These are phyloP conservation scores for Fusarium tricinctum DNA, from an alignment of 2,329 filamentous ascomycete species.

Conservation along the genomic window DNA sequence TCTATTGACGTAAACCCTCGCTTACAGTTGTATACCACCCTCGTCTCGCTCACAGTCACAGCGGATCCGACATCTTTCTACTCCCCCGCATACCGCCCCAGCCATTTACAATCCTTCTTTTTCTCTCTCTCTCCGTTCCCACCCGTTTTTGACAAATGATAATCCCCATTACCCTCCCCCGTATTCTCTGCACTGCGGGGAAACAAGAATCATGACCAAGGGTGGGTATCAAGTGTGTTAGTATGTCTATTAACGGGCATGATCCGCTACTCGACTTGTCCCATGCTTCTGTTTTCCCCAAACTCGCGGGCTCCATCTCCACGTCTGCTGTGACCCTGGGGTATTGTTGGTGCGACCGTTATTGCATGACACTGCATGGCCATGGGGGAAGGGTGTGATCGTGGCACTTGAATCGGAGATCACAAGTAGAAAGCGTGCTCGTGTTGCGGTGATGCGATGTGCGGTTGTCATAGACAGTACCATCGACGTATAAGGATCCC, in stretches of 20 bases:
- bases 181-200: conserved; percentile 18
- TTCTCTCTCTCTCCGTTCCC: conserved; percentile 25
- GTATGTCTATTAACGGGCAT: conserved; percentile 11
- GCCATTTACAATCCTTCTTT: background rate
- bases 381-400: background rate
- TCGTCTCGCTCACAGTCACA: background rate
- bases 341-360: conserved; percentile 21
- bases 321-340: conserved; percentile 33
- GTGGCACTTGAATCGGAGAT: conserved; percentile 16
- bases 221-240: background rate
- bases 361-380: conserved; percentile 2
- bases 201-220: background rate
- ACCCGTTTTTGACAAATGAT: conserved; percentile 22
- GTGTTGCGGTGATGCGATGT: conserved; percentile 19
- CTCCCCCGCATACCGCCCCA: conserved; percentile 2
- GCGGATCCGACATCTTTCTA: background rate
- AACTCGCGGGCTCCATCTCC: conserved; percentile 39
- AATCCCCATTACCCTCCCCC: conserved; percentile 8
- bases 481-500: conserved; percentile 27
- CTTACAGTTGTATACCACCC: background rate
- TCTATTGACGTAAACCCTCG: background rate
- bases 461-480: background rate
- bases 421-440: background rate
- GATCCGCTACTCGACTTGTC: conserved; percentile 9
- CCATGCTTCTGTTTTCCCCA: conserved; percentile 28